These are phyloP conservation scores for Dictyostelium discoideum DNA, from an alignment of 78 protist species.

Conservation along the genomic window DNA sequence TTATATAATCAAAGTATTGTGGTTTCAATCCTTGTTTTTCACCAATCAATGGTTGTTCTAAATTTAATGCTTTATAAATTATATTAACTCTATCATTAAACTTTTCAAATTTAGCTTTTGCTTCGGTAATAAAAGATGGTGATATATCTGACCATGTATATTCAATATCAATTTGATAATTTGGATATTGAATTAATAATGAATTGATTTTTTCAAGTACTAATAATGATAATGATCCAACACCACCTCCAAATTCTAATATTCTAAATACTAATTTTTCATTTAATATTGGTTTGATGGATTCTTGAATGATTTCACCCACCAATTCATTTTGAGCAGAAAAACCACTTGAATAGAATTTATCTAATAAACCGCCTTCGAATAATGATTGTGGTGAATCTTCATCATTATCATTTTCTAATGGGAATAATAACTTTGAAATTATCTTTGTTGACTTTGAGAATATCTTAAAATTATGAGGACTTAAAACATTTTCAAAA, in stretches of 20 bases:
- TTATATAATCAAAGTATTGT: not conserved
- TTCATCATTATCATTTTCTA: not conserved
- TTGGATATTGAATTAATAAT: not conserved
- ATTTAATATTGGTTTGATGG: not conserved
- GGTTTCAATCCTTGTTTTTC: not conserved
- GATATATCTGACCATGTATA: not conserved
- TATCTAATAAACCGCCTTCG: not conserved
- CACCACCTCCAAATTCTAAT: not conserved
- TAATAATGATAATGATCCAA: not conserved
- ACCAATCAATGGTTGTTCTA: not conserved
- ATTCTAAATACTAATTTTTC: not conserved
- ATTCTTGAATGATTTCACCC: not conserved
- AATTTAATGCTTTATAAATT: not conserved
- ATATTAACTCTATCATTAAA: not conserved
- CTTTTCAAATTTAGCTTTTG: not conserved
- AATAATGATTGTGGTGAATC: not conserved
- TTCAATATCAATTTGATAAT: not conserved
- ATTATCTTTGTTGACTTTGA: not conserved
- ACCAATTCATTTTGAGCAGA: too few species aligned
- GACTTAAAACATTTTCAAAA: too few species aligned
- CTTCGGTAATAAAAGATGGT: not conserved
- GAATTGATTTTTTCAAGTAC: not conserved
- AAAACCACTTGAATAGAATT: not conserved
- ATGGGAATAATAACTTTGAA: not conserved
- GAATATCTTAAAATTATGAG: too few species aligned